Percentiles rank a stretch among this genome's conserved stretches.
phyloP scores from a whole-genome alignment of 352 stramenopile species.

The Achlya hypogyna region DNA sequence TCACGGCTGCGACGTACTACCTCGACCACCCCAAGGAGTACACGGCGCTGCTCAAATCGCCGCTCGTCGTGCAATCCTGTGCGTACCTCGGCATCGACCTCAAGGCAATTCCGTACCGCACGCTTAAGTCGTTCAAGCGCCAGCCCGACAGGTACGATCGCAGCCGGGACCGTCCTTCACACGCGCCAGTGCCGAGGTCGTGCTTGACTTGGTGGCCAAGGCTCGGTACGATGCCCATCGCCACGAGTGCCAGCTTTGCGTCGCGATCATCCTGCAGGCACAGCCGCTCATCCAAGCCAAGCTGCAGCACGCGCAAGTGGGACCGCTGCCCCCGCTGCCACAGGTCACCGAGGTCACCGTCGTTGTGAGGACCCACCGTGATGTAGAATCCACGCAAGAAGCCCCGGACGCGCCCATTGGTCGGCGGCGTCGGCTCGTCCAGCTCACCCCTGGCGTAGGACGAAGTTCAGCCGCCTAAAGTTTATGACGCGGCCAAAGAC shows the following conservation, averaged over 20 bases:
- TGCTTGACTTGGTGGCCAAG: slow-evolving; percentile 11
- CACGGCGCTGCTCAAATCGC: neutral
- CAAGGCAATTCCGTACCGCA: neutral
- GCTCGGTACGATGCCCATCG: neutral
- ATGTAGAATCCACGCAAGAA: neutral
- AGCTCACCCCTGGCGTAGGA: neutral
- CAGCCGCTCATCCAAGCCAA: slow-evolving; percentile 5
- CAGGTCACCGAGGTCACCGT: neutral
- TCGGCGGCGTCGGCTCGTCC: neutral
- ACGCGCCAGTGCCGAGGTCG: neutral
- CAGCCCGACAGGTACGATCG: neutral
- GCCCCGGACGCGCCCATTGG: neutral
- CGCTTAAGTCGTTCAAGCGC: neutral
- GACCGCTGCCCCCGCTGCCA: neutral
- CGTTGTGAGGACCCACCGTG: neutral
- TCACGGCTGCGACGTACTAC: slow-evolving; percentile 7
- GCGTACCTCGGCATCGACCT: neutral
- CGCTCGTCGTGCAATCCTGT: slow-evolving; percentile 2
- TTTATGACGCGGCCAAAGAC: neutral
- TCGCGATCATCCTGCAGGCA: slow-evolving; percentile 12
- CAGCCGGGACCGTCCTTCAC: neutral
- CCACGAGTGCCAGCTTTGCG: slow-evolving; percentile 2
- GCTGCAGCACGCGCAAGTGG: neutral
- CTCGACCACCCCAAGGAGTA: slow-evolving; percentile 11
- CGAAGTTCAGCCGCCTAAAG: neutral